Percentiles rank a stretch among this genome's conserved stretches.
Evolutionary conservation across 2,329 filamentous ascomycete species (phyloP).

Genomic region (Trichoderma atroviride): DNA sequence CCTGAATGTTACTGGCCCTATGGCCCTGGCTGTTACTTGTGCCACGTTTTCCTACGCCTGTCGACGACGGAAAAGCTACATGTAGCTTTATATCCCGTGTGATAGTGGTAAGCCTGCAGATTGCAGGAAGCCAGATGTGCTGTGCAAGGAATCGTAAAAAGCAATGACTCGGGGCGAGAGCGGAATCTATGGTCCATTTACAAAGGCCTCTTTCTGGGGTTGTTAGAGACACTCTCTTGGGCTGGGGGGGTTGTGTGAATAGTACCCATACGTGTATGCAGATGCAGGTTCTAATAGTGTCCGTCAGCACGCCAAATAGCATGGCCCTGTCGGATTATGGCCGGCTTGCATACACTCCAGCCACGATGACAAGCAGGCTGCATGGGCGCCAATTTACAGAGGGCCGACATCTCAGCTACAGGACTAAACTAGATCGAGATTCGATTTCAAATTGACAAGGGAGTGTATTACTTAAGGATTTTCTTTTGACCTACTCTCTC

Average conservation of each 20-base stretch:
- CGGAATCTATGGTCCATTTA: background rate
- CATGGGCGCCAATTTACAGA: constrained; percentile 4
- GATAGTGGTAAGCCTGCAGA: background rate
- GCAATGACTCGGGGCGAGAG: background rate
- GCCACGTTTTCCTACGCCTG: constrained; percentile 20
- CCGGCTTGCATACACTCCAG: constrained; percentile 3
- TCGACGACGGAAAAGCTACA: constrained; percentile 1
- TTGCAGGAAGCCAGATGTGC: background rate
- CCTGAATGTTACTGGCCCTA: background rate
- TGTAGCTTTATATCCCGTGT: background rate
- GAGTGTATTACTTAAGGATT: background rate
- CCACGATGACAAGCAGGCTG: constrained; percentile 12
- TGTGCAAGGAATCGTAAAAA: background rate
- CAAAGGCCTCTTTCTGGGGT: background rate
- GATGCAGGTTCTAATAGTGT: background rate
- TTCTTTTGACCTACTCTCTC: background rate
- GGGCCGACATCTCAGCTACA: constrained; percentile 8
- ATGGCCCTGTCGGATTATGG: constrained; percentile 16
- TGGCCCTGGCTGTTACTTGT: constrained; percentile 17
- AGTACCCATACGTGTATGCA: background rate
- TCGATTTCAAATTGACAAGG: background rate
- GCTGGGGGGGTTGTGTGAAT: background rate
- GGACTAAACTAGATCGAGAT: constrained; percentile 11
- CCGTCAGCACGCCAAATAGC: background rate
- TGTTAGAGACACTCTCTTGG: background rate